These are phyloP conservation scores for Capsicum baccatum DNA, from an alignment of 257 asterid genomes.

Conservation along the genomic window DNA sequence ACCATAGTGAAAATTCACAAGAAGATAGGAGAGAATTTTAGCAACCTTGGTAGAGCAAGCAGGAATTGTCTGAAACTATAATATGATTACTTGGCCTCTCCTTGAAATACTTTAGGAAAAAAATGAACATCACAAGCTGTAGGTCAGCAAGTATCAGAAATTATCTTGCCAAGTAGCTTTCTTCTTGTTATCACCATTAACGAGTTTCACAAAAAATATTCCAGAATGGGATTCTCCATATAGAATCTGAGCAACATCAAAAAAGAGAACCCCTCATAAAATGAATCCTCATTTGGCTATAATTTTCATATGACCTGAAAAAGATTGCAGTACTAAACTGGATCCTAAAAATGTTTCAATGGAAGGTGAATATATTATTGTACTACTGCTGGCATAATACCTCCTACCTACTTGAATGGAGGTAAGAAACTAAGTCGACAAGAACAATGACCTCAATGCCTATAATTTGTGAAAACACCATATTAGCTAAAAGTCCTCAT, in stretches of 20 bases:
- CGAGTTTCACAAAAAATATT: background rate
- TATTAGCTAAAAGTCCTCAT: background rate
- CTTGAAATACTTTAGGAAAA: background rate
- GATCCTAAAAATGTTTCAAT: background rate
- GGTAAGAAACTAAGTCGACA: background rate
- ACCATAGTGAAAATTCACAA: background rate
- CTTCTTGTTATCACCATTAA: slow-evolving; percentile 3
- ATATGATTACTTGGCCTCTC: background rate
- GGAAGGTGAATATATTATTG: background rate
- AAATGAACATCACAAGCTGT: background rate
- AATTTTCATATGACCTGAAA: background rate
- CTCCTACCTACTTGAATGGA: background rate
- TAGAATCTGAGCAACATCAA: slow-evolving; percentile 11
- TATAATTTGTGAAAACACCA: background rate
- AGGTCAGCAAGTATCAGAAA: background rate
- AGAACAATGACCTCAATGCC: slow-evolving; percentile 7
- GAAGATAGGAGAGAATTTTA: background rate
- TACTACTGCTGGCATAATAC: background rate
- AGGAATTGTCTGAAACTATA: background rate
- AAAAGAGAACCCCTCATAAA: slow-evolving; percentile 9
- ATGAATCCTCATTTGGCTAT: slow-evolving; percentile 6
- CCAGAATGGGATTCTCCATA: background rate
- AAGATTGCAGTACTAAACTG: background rate
- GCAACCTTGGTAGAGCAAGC: background rate
- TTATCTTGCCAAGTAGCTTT: slow-evolving; percentile 12